Percentiles rank a stretch among this genome's conserved stretches.
These are phyloP conservation scores for Metschnikowia koreensis DNA, from an alignment of 805 yeast genomes.

Conservation along the genomic window DNA sequence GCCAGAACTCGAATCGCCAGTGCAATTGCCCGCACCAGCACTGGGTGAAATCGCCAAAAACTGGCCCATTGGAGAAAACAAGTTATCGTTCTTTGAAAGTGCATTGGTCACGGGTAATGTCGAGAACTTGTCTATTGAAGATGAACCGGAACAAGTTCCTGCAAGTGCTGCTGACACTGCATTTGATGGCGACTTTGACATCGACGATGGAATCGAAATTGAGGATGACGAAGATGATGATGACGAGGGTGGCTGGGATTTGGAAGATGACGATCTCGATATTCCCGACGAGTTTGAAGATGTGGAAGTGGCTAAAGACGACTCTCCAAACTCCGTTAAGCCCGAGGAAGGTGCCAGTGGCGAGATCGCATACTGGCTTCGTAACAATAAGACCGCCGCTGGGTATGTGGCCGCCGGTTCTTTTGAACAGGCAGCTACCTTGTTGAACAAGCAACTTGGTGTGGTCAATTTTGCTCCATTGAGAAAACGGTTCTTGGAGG, in stretches of 20 bases:
- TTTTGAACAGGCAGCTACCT: slow-evolving; percentile 92
- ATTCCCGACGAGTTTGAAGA: slow-evolving; percentile 44
- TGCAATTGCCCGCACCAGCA: slow-evolving; percentile 47
- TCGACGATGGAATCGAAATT: slow-evolving; percentile 14
- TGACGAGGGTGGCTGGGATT: slow-evolving; percentile 76
- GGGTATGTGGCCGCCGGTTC: slow-evolving; percentile 95
- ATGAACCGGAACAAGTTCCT: slow-evolving; percentile 10
- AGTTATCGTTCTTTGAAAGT: slow-evolving; percentile 78
- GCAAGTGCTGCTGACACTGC: slow-evolving; percentile 9
- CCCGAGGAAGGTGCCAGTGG: slow-evolving; percentile 38
- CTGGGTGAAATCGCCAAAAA: slow-evolving; percentile 44
- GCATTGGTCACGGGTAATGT: slow-evolving; percentile 73
- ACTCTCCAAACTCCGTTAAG: slow-evolving; percentile 5
- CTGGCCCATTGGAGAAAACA: slow-evolving; percentile 82
- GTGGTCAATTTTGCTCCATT: slow-evolving; percentile 84
- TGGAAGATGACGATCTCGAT: slow-evolving; percentile 77
- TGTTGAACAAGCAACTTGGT: slow-evolving; percentile 87
- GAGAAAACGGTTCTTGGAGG: slow-evolving; percentile 76
- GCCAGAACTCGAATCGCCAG: slow-evolving; percentile 50
- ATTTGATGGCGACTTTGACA: slow-evolving; percentile 13
- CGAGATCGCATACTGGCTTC: slow-evolving; percentile 79
- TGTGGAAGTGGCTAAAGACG: slow-evolving; percentile 15
- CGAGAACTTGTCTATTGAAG: slow-evolving; percentile 59
- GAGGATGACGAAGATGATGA: slow-evolving; percentile 41
- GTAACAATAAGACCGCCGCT: slow-evolving; percentile 86